Evolutionary conservation across 225 moss, liverwort and hornwort species (phyloP).

Genomic region (Rhytidiadelphus loreus): DNA sequence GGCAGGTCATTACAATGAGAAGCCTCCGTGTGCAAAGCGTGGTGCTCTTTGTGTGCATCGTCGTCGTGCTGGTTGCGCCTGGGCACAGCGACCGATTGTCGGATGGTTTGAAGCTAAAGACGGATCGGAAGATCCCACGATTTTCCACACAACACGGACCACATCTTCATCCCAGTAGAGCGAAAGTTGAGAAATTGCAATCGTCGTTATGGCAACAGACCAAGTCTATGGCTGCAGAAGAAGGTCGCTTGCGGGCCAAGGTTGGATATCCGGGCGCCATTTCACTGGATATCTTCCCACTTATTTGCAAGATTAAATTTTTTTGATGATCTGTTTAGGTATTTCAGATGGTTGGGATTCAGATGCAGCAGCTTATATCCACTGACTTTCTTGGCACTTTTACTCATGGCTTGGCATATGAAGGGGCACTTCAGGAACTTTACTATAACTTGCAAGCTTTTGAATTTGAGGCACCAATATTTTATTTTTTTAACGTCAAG

Average conservation of each 20-base stretch:
- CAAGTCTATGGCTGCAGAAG: conserved; percentile 17
- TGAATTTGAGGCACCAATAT: not conserved
- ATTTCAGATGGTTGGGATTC: not conserved
- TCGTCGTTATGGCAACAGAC: conserved; percentile 36
- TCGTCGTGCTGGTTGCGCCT: conserved; percentile 5
- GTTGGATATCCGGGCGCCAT: not conserved
- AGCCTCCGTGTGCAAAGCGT: not conserved
- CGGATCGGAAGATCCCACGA: not conserved
- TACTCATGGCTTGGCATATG: not conserved
- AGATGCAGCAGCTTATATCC: not conserved
- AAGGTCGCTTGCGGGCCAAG: conserved; percentile 37
- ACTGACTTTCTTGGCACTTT: not conserved
- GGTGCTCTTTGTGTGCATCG: conserved; percentile 9
- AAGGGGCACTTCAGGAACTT: not conserved
- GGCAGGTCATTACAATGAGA: conserved; percentile 26
- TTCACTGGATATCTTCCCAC: not conserved
- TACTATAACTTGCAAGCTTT: not conserved
- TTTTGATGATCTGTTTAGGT: not conserved
- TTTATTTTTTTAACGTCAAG: not conserved
- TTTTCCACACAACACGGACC: not conserved
- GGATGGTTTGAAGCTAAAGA: conserved; percentile 1
- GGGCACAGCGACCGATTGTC: conserved; percentile 13
- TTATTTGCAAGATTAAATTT: not conserved
- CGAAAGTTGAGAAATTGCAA: conserved; percentile 15
- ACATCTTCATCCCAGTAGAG: conserved; percentile 24